Percentiles rank a stretch among this genome's conserved stretches.
Conservation (phyloP, 2,329 filamentous ascomycete species). For the Podosphaera xanthii region DNA sequence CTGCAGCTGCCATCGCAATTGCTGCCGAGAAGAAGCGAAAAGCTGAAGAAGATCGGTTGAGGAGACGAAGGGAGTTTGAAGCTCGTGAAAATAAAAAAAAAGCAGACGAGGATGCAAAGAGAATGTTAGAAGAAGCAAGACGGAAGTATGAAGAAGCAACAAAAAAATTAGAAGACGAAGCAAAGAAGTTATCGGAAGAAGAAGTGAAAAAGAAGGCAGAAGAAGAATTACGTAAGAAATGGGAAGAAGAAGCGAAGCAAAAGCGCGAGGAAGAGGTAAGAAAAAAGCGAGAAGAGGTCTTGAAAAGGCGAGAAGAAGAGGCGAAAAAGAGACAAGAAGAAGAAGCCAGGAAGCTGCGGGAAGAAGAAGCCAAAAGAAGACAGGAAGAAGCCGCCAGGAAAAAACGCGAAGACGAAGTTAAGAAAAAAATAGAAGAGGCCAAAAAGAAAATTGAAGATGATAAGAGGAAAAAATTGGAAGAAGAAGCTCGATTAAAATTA, state of each 20-base stretch:
- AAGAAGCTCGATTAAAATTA: background rate
- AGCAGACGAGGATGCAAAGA: constrained; percentile 16
- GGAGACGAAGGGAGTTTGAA: constrained; percentile 1
- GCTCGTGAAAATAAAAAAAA: constrained; percentile 8
- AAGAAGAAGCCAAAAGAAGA: constrained; percentile 9
- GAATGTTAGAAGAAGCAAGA: constrained; percentile 7
- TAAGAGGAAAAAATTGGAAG: background rate
- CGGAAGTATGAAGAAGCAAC: background rate
- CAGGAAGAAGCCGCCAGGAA: constrained; percentile 10
- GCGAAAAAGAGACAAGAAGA: constrained; percentile 1
- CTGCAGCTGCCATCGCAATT: background rate
- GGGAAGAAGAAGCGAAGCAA: constrained; percentile 4
- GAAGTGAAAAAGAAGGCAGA: constrained; percentile 3
- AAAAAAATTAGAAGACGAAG: constrained; percentile 7
- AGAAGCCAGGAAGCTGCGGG: constrained; percentile 1
- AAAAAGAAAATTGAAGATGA: background rate
- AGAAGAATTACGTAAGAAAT: constrained; percentile 2
- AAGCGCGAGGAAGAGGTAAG: constrained; percentile 4
- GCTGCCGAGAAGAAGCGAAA: background rate
- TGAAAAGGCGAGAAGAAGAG: constrained; percentile 2
- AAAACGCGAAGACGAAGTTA: constrained; percentile 4
- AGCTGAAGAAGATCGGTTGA: background rate
- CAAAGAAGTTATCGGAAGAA: constrained; percentile 5
- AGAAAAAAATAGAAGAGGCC: background rate
- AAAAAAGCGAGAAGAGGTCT: constrained; percentile 19